A percentile compares a stretch with the other conserved stretches of the same genome.
Evolutionary conservation across 257 asterid genomes (phyloP).

Genomic region (Nicotiana benthamiana): DNA sequence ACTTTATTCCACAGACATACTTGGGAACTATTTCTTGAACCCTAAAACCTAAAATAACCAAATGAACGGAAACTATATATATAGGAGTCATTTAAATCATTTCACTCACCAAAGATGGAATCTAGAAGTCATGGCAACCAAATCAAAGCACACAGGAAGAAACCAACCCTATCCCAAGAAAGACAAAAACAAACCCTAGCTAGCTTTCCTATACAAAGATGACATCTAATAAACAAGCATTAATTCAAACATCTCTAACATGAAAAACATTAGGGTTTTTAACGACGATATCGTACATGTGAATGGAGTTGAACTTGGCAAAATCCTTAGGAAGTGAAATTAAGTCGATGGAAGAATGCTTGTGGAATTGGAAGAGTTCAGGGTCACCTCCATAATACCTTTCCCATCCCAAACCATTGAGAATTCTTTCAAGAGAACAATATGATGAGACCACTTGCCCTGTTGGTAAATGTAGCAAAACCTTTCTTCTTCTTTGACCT

Average conservation of each 20-base stretch:
- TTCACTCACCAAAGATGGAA: neutral
- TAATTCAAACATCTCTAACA: slow-evolving; percentile 40
- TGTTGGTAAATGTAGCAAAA: slow-evolving; percentile 59
- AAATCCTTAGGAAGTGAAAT: slow-evolving; percentile 72
- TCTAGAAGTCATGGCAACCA: neutral
- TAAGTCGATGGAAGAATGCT: slow-evolving; percentile 63
- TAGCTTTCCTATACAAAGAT: neutral
- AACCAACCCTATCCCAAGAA: neutral
- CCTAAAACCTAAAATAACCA: neutral
- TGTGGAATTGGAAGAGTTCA: slow-evolving; percentile 75
- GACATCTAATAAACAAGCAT: neutral
- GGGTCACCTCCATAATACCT: slow-evolving; percentile 61
- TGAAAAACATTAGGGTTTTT: slow-evolving; percentile 84
- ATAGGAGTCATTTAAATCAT: neutral
- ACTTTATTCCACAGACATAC: neutral
- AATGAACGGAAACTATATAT: neutral
- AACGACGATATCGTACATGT: slow-evolving; percentile 89
- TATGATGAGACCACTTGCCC: slow-evolving; percentile 65
- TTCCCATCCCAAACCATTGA: slow-evolving; percentile 72
- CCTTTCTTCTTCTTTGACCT: slow-evolving; percentile 39
- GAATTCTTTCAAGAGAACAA: slow-evolving; percentile 42
- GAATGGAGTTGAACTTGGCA: slow-evolving; percentile 58
- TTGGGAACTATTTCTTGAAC: neutral
- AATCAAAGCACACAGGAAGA: neutral
- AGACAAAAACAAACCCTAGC: neutral